Evolutionary conservation across 2,329 filamentous ascomycete genomes (phyloP).

Genomic region (Geoglossum cookeanum): DNA sequence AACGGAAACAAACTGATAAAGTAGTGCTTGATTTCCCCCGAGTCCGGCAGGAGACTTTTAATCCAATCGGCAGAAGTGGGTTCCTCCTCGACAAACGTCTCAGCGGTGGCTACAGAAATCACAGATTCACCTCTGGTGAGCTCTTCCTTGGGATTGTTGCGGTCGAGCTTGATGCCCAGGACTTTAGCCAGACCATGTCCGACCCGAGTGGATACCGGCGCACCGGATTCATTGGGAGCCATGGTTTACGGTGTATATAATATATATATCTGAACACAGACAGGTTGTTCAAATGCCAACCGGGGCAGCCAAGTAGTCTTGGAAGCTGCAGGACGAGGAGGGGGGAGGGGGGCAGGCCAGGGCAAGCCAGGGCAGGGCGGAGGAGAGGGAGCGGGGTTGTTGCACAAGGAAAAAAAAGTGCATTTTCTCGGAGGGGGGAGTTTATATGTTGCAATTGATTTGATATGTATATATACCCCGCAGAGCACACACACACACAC

Average conservation of each 20-base stretch:
- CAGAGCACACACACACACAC: too few species aligned
- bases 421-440: too few species aligned
- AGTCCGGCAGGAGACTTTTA: conserved; percentile 38
- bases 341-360: too few species aligned
- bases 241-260: neutral
- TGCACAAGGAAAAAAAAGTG: too few species aligned
- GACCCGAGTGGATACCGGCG: neutral
- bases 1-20: conserved; percentile 66
- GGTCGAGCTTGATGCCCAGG: conserved; percentile 64
- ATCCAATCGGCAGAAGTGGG: conserved; percentile 62
- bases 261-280: too few species aligned
- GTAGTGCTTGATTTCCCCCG: conserved; percentile 38
- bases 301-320: too few species aligned
- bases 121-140: conserved; percentile 62
- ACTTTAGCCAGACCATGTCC: conserved; percentile 42
- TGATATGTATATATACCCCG: too few species aligned
- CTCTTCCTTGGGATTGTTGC: conserved; percentile 41
- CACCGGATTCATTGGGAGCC: neutral
- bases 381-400: too few species aligned
- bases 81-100: conserved; percentile 67
- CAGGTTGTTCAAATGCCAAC: too few species aligned
- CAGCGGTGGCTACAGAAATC: conserved; percentile 51
- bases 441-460: too few species aligned
- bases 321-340: too few species aligned
- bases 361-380: too few species aligned